Percentiles rank a stretch among this genome's conserved stretches.
These are phyloP conservation scores for Malassezia brasiliensis DNA, from an alignment of 1,284 basidiomycete species.

Conservation along the genomic window DNA sequence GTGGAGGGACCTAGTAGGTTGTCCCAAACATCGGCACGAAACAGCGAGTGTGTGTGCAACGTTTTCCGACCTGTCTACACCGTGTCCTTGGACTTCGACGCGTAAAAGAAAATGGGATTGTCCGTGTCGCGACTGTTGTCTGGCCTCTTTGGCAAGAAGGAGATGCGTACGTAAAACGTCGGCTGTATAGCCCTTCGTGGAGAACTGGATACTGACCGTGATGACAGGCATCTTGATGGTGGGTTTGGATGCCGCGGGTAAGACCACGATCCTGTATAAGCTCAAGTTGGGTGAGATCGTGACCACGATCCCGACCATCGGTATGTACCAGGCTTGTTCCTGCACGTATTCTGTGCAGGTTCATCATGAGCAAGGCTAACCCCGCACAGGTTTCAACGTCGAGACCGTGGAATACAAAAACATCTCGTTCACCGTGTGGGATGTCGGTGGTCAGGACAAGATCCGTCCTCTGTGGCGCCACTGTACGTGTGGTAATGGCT, in stretches of 20 bases:
- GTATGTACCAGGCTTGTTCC: conserved; percentile 17
- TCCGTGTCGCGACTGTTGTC: conserved; percentile 47
- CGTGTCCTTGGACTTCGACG: conserved; percentile 2
- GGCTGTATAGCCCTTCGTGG: too few relatives aligned
- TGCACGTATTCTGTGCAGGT: not conserved
- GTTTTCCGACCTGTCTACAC: conserved; percentile 14
- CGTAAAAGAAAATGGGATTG: conserved; percentile 34
- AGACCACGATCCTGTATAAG: conserved; percentile 82
- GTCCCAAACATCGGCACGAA: not conserved
- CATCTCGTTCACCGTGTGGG: conserved; percentile 99
- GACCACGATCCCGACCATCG: conserved; percentile 96
- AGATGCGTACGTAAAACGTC: conserved; percentile 36
- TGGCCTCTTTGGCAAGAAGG: conserved; percentile 48
- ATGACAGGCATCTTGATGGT: conserved; percentile 56
- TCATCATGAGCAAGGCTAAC: not conserved
- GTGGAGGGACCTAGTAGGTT: conserved; percentile 5
- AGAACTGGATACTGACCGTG: too few relatives aligned
- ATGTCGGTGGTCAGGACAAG: conserved; percentile 70
- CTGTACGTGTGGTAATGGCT: conserved; percentile 58
- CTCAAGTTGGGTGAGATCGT: conserved; percentile 99
- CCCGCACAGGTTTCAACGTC: conserved; percentile 57
- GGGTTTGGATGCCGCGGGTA: conserved; percentile 89
- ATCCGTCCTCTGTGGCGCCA: conserved; percentile 93
- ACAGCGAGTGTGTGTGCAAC: not conserved
- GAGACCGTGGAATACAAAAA: conserved; percentile 99